Base-by-base conservation (phyloP, 495 filamentous ascomycete species). In the Pseudevernia furfuracea region DNA sequence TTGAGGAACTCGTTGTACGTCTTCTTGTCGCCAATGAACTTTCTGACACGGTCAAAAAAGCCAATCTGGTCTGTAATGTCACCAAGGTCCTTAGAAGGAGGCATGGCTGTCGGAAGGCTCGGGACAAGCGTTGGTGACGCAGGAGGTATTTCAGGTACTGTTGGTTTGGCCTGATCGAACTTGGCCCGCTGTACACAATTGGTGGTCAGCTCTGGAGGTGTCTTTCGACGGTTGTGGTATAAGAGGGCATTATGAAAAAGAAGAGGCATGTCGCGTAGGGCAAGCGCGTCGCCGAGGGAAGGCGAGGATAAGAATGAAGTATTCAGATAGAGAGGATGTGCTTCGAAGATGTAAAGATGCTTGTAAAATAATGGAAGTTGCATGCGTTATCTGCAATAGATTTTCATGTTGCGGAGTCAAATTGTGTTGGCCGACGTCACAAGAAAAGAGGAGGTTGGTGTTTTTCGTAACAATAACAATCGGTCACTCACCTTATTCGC, bases 31-130 rank as follows among this genome's bases (percentile, higher is more conserved):
- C 85, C 85, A 65, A 99, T 89, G 74, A 87, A 92, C 74, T 99
- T 99, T 82, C 96, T 97, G 56, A 94, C 91, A 19, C 91, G 85
- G 57, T 99, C 95, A 65, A 99, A 99, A 74, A 97, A 96, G 2
- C 87, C 85, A 37, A 97, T 78, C 68, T 97, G 92, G 52, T 97
- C 95, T 11, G 85, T 81, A 39, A 77, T 76, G 28, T 87, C 81
- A 28, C 85, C 82, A 1, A 85, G 84, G 7, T 77, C 79, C 19
- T 75, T 77, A 0, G 84, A 85, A 1, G 93, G 91, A 15, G 87
- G 84, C 25, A 97, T 78, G 0, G 95, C 91, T 68, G 92, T 89
- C 6, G 95, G 95, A 32, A 93, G 82, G 58, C 87, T 83, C 0
- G 95, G 95, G 4, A 91, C 88, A 62, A 99, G 78, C 9, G 89